Percentiles rank a stretch among this genome's conserved stretches.
Conservation (phyloP, 805 yeast species). For the Wickerhamiella shivajii region DNA sequence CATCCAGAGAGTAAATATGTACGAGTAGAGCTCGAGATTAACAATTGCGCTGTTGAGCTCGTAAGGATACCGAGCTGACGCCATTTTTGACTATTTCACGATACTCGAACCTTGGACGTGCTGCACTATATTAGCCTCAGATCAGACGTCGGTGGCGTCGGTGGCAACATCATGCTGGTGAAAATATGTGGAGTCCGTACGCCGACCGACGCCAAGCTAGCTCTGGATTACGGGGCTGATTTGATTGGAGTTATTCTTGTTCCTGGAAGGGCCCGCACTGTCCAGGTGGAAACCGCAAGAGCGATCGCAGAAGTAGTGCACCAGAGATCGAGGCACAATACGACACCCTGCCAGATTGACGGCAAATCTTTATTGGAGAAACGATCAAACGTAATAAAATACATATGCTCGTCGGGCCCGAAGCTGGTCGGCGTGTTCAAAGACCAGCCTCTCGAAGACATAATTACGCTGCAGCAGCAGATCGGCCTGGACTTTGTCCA, state of each 20-base stretch:
- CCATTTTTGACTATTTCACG: too few relatives aligned
- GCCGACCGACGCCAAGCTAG: conserved; percentile 51
- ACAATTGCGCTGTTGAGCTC: too few relatives aligned
- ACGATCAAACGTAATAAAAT: too few relatives aligned
- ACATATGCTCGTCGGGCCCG: conserved; percentile 8
- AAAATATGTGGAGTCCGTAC: conserved; percentile 77
- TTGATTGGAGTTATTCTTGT: conserved; percentile 77
- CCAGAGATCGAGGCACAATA: background rate
- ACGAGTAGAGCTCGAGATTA: too few relatives aligned
- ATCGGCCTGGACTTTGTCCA: conserved; percentile 65
- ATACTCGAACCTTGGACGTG: too few relatives aligned
- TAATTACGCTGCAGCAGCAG: conserved; percentile 29
- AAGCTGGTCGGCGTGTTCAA: conserved; percentile 79
- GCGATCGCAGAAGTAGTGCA: conserved; percentile 29
- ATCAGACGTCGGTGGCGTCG: too few relatives aligned
- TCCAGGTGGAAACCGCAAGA: conserved; percentile 33
- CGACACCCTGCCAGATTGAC: background rate
- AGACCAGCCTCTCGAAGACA: conserved; percentile 59
- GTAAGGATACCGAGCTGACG: too few relatives aligned
- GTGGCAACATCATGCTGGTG: conserved; percentile 36
- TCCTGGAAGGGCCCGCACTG: conserved; percentile 64
- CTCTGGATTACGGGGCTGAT: conserved; percentile 59
- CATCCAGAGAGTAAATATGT: too few relatives aligned
- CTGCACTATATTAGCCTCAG: too few relatives aligned
- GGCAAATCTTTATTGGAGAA: background rate